These are phyloP conservation scores for Claviceps capensis DNA, from an alignment of 2,329 filamentous ascomycete species.

Conservation along the genomic window DNA sequence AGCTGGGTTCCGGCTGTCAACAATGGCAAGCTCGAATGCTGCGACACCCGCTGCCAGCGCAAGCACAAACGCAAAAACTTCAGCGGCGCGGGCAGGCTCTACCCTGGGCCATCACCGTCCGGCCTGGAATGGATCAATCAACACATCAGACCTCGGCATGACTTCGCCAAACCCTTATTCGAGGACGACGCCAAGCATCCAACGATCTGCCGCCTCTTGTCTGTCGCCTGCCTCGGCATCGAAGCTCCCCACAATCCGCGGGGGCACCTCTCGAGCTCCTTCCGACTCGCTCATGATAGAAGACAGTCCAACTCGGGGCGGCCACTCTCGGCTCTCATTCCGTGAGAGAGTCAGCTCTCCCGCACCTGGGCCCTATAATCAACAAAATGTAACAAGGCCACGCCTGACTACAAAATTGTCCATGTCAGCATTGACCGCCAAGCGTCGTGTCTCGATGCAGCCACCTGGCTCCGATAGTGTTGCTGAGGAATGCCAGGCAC, in stretches of 20 bases:
- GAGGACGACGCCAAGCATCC: constrained; percentile 27
- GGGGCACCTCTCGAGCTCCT: constrained; percentile 29
- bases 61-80: constrained; percentile 19
- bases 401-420: constrained; percentile 31
- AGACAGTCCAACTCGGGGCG: constrained; percentile 30
- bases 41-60: constrained; percentile 28
- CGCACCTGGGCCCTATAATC: constrained; percentile 33
- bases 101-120: constrained; percentile 45
- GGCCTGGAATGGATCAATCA: constrained; percentile 59
- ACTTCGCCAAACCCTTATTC: constrained; percentile 46
- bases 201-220: constrained; percentile 27
- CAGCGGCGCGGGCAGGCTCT: constrained; percentile 26
- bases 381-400: constrained; percentile 31
- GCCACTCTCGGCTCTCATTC: constrained; percentile 34
- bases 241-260: constrained; percentile 35
- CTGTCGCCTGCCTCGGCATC: constrained; percentile 29
- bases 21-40: constrained; percentile 34
- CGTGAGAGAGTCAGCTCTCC: constrained; percentile 38
- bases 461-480: constrained; percentile 24
- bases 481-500: constrained; percentile 16
- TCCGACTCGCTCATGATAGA: constrained; percentile 35
- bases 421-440: constrained; percentile 25
- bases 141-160: constrained; percentile 47
- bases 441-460: constrained; percentile 40
- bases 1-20: constrained; percentile 30